Evolutionary conservation across 2,329 filamentous ascomycete genomes (phyloP).

Genomic region (Atkinsonella texensis): DNA sequence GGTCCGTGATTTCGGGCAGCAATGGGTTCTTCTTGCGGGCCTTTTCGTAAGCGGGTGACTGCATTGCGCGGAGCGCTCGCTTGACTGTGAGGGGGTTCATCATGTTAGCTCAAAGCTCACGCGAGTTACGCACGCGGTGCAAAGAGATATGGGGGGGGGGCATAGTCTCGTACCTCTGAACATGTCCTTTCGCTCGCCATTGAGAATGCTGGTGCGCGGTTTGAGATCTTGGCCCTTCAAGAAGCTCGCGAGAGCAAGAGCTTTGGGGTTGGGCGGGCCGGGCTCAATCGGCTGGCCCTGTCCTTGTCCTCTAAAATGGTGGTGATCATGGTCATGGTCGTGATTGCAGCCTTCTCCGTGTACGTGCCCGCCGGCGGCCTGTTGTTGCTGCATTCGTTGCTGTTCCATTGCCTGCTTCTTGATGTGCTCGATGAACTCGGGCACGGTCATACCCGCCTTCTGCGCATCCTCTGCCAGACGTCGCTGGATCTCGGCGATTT

Average conservation of each 20-base stretch:
- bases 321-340: constrained; percentile 16
- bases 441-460: constrained; percentile 73
- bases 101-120: neutral
- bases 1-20: constrained; percentile 78
- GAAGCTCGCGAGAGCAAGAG: constrained; percentile 81
- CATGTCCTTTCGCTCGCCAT: constrained; percentile 96
- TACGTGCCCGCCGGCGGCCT: constrained; percentile 8
- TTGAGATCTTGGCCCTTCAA: constrained; percentile 77
- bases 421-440: constrained; percentile 66
- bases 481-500: constrained; percentile 73
- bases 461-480: constrained; percentile 73
- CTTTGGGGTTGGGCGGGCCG: constrained; percentile 78
- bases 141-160: neutral
- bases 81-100: constrained; percentile 58
- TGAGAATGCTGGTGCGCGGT: constrained; percentile 78
- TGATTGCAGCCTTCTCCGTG: constrained; percentile 15
- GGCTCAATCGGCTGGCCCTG: constrained; percentile 58
- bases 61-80: constrained; percentile 79
- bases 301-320: constrained; percentile 23
- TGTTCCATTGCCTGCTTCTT: constrained; percentile 43
- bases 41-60: constrained; percentile 84
- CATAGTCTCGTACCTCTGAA: constrained; percentile 58
- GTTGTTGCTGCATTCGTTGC: constrained; percentile 29
- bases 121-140: neutral
- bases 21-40: constrained; percentile 80